Percentiles rank a stretch among this genome's conserved stretches.
phyloP scores from a whole-genome alignment of 1,284 basidiomycete species.

The Puccinia triticina region DNA sequence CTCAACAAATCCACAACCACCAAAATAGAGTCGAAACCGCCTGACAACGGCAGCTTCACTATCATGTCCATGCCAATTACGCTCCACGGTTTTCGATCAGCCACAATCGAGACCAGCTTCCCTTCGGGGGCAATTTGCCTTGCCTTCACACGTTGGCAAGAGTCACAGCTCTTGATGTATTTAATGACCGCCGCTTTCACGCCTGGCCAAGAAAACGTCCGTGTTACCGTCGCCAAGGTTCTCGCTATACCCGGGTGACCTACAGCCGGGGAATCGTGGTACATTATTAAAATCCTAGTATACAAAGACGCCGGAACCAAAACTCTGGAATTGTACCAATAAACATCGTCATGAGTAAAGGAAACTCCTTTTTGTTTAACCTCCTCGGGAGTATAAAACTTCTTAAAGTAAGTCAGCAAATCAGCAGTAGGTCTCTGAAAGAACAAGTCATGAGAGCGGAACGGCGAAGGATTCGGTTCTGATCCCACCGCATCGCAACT shows the following conservation, averaged over 20 bases:
- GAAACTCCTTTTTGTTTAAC: neutral
- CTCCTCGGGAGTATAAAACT: no score
- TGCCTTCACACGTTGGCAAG: constrained; percentile 60
- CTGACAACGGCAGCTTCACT: no score
- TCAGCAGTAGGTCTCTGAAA: neutral
- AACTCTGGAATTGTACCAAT: neutral
- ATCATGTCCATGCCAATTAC: no score
- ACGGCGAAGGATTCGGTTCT: neutral
- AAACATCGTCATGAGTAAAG: neutral
- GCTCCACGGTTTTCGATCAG: no score
- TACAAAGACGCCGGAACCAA: neutral
- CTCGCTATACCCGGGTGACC: constrained; percentile 10
- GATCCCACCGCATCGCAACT: no score
- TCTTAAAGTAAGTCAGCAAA: neutral
- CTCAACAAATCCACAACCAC: no score
- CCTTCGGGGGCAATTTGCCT: constrained; percentile 60
- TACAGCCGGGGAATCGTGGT: no score
- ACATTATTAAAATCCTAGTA: neutral
- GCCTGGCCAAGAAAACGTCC: constrained; percentile 26
- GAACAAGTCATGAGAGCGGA: neutral
- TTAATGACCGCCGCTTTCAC: neutral
- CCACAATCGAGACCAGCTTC: neutral
- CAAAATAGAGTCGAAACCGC: no score
- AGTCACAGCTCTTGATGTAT: constrained; percentile 56
- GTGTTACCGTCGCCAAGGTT: neutral